These are phyloP conservation scores for Perkinsus olseni DNA, from an alignment of 169 alveolate genomes.

Conservation along the genomic window DNA sequence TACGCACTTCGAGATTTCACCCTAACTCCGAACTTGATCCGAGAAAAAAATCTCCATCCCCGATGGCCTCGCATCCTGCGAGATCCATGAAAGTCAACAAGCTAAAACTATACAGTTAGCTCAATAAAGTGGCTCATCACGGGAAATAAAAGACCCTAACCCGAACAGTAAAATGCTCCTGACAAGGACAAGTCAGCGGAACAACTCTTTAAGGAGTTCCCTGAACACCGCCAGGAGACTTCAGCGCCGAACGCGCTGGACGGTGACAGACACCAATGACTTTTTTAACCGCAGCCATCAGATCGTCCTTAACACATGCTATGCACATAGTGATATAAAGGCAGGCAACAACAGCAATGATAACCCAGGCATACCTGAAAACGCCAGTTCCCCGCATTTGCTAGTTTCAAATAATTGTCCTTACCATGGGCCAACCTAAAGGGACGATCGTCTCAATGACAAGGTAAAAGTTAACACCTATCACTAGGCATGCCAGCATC, in stretches of 20 bases:
- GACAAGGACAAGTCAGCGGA: no score
- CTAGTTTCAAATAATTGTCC: not conserved
- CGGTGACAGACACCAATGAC: not conserved
- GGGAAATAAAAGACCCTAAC: no score
- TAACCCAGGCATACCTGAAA: not conserved
- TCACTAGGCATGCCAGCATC: not conserved
- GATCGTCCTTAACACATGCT: not conserved
- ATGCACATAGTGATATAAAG: not conserved
- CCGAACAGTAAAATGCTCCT: no score
- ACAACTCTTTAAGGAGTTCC: no score
- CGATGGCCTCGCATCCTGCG: no score
- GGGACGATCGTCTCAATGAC: not conserved
- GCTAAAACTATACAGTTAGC: no score
- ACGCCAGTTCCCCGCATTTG: not conserved
- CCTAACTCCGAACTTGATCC: no score
- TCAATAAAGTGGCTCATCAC: no score
- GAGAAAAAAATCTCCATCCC: no score
- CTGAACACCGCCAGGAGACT: not conserved
- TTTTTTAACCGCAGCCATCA: not conserved
- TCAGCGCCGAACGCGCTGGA: not conserved
- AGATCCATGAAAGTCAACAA: no score
- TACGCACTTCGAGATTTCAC: no score
- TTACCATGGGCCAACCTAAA: not conserved
- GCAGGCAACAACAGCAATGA: not conserved
- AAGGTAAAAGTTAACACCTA: not conserved